Base-by-base conservation (phyloP, 306 rosid genomes). In the Alnus glutinosa region DNA sequence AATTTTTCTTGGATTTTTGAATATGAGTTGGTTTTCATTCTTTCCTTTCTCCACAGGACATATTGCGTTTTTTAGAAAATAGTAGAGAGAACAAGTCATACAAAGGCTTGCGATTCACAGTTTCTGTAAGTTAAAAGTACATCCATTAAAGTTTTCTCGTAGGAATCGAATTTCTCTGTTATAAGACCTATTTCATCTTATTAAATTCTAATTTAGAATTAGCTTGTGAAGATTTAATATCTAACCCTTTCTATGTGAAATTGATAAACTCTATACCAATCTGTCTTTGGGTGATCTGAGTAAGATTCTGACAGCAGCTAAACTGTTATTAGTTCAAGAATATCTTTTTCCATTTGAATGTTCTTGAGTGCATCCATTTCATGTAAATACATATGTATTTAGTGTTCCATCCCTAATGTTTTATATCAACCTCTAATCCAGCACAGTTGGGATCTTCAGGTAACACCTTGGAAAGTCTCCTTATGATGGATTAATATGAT, bases 51-150 rank as follows among this genome's bases (percentile, higher is more conserved):
- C 52, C 42, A 39, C 79, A 84, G 86, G 89, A 82, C 44, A 47
- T 82, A 5, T 49, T 82, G 48, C 66, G 15, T 79, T 44, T 76
- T 44, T 61, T 79, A 77, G 86, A 82, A 61, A 72, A 82, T 47
- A 64, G 48, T 51, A 68, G 54, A 77, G 67, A 84, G 77, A 77
- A 70, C 49, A 49, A 39, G 4, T 42, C 85, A 23, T 79, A 73
- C 52, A 86, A 79, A 80, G 84, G 84, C 71, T 39, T 77, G 61
- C 68, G 80, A 5, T 78, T 76, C 1, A 62, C 86, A 30, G 80
- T 78, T 18, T 79, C 83, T 50, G 82, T 82, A 76, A 85, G 86
- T 79, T 50, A 12, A 16, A n/a, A 54, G 28, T 42, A 62, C 10
- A 69, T 10, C 8, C 64, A 4, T 52, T 75, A 23, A 67, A n/a